These are phyloP conservation scores for Cladosporium sp. DNA, from an alignment of 2,329 filamentous ascomycete species.

Conservation along the genomic window DNA sequence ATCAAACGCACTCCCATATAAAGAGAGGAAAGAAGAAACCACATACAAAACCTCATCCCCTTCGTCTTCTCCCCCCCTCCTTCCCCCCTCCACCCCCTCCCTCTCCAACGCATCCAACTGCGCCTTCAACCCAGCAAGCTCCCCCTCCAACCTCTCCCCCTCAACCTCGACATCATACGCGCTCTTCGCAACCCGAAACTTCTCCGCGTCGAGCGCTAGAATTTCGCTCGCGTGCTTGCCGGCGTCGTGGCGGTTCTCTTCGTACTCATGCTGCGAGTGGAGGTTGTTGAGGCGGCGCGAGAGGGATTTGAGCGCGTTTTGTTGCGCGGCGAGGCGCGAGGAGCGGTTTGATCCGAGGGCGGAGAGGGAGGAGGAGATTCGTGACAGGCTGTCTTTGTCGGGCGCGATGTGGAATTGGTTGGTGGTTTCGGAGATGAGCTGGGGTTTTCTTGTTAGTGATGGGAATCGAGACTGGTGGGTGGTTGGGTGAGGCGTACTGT, in stretches of 20 bases:
- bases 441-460: conserved; percentile 15
- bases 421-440: conserved; percentile 82
- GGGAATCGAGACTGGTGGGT: neutral
- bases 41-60: conserved; percentile 48
- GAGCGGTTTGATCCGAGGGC: conserved; percentile 81
- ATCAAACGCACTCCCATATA: too few relatives aligned
- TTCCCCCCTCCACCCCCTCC: conserved; percentile 75
- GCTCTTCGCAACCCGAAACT: conserved; percentile 91
- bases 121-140: conserved; percentile 69
- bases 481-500: conserved; percentile 53
- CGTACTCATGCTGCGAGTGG: conserved; percentile 70
- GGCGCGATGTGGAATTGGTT: conserved; percentile 91
- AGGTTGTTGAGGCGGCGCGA: conserved; percentile 71
- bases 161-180: conserved; percentile 88
- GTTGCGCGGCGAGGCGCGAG: conserved; percentile 54
- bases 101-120: conserved; percentile 77
- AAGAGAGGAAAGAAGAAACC: neutral
- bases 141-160: conserved; percentile 79
- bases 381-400: conserved; percentile 64
- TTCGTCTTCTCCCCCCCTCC: conserved; percentile 37
- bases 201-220: conserved; percentile 80
- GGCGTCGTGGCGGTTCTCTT: conserved; percentile 68
- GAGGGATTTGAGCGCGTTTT: conserved; percentile 49
- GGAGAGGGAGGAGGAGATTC: conserved; percentile 76
- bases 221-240: conserved; percentile 79